Evolutionary conservation across 179 eudicot genomes (phyloP).

Genomic region (Pouteria campechiana): DNA sequence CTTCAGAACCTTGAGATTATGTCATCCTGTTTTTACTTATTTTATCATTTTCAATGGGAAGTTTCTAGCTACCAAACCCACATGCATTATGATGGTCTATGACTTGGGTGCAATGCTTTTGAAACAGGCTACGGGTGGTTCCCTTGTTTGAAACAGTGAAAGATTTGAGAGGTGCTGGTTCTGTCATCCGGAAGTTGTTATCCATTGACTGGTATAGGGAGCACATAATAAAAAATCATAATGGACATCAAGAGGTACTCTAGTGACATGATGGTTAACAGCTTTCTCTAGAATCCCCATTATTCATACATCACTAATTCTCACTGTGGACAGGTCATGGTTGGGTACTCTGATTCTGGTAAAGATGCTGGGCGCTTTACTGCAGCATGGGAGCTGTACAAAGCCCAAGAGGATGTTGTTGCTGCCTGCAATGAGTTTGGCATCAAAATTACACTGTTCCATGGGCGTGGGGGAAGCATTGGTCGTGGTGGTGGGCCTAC

Average conservation of each 20-base stretch:
- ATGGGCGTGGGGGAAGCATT: conserved; percentile 17
- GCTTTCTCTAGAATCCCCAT: too few relatives aligned
- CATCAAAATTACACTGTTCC: conserved; percentile 16
- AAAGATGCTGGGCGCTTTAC: conserved; percentile 14
- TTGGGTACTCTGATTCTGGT: conserved; percentile 14
- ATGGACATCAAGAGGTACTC: conserved; percentile 16
- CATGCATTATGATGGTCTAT: too few relatives aligned
- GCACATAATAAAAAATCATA: too few relatives aligned
- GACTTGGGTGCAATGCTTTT: conserved; percentile 12
- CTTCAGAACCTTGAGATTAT: too few relatives aligned
- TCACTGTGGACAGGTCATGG: too few relatives aligned
- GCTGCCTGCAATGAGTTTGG: conserved; percentile 11
- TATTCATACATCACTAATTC: too few relatives aligned
- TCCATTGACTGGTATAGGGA: conserved; percentile 13
- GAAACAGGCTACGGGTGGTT: conserved; percentile 12
- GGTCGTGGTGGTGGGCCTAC: conserved; percentile 19
- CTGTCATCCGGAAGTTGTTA: conserved; percentile 10
- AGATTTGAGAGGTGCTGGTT: conserved; percentile 12
- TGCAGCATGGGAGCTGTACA: conserved; percentile 18
- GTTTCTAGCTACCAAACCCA: too few relatives aligned
- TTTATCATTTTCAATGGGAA: too few relatives aligned
- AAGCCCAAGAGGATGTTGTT: conserved; percentile 15
- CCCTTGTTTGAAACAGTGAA: conserved; percentile 11
- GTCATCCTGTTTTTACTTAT: too few relatives aligned
- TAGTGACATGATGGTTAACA: too few relatives aligned